Base-by-base conservation (phyloP, 768 basidiomycete species). In the Mycena sanguinolenta region DNA sequence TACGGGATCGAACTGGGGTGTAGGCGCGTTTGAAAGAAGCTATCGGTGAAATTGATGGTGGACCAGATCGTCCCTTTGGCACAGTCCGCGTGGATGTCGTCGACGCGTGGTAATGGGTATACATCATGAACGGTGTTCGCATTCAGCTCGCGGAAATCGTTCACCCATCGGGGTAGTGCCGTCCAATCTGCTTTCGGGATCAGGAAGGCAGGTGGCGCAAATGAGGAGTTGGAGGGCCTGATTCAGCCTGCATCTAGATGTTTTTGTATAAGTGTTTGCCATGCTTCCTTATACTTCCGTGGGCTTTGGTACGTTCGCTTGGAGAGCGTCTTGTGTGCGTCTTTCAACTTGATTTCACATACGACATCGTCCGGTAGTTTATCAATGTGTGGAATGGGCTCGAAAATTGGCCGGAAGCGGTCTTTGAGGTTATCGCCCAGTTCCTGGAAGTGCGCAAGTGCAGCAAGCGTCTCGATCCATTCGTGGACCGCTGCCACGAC, bases 91-190 rank as follows among this genome's bases (percentile, higher is more conserved):
- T 27, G 50, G 13, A 52, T 52, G 50, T 52, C 23, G n/a, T 52
- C 50, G 21, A 52, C n/a, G 4, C 50, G n/a, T 5, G 23, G 23
- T 1, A 52, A 13, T 1, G 50, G 50, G 23, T 27, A 52, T 1
- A 9, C 9, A 10, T 52, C 50, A 0, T 7, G n/a, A 0, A 12
- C n/a, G 8, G 50, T 52, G 5, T 25, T 25, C 27, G 50, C 50
- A 9, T 52, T 52, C 8, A 52, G 23, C 23, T 3, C 23, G 2
- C 75, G 63, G 65, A 76, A 84, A 39, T 84, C 79, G 60, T 79
- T 81, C 0, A 84, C 82, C 81, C 81, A 83, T 0, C 77, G 70
- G 2, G 81, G 83, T 0, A 80, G 53, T 0, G 70, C 81, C 0
- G 58, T 74, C 0, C 67, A 62, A 44, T 82, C 80, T 0, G 76